Percentiles rank a stretch among this genome's conserved stretches.
These are phyloP conservation scores for Diospyros lotus DNA, from an alignment of 148 eudicot genomes.

Conservation along the genomic window DNA sequence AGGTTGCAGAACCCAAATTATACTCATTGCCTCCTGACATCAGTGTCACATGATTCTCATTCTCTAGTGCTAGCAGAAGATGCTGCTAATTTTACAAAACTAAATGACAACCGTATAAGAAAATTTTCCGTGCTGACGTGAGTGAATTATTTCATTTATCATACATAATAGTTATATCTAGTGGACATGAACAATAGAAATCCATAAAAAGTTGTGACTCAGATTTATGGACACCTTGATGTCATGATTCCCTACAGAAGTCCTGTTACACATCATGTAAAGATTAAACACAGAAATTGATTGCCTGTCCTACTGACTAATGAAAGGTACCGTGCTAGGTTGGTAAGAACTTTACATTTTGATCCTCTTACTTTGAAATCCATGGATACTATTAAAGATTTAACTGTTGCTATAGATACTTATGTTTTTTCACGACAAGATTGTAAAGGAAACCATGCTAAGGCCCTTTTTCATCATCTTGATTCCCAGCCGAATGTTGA, in stretches of 20 bases:
- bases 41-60: background rate
- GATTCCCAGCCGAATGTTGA: conserved; percentile 81
- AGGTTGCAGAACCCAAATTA: background rate
- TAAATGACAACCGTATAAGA: background rate
- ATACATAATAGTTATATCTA: background rate
- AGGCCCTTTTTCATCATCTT: conserved; percentile 17
- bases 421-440: conserved; percentile 5
- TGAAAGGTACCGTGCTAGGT: background rate
- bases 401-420: background rate
- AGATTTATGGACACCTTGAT: too few species aligned
- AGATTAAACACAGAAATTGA: background rate
- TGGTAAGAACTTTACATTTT: background rate
- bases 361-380: background rate
- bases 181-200: background rate
- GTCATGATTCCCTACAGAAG: background rate
- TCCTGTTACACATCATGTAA: background rate
- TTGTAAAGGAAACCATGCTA: background rate
- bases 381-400: background rate
- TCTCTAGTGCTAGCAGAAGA: background rate
- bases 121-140: background rate
- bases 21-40: conserved; percentile 6
- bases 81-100: background rate
- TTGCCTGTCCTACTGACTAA: background rate
- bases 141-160: background rate
- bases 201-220: background rate